Evolutionary conservation across 2,329 filamentous ascomycete species (phyloP).

Genomic region (Elsinoe arachidis): DNA sequence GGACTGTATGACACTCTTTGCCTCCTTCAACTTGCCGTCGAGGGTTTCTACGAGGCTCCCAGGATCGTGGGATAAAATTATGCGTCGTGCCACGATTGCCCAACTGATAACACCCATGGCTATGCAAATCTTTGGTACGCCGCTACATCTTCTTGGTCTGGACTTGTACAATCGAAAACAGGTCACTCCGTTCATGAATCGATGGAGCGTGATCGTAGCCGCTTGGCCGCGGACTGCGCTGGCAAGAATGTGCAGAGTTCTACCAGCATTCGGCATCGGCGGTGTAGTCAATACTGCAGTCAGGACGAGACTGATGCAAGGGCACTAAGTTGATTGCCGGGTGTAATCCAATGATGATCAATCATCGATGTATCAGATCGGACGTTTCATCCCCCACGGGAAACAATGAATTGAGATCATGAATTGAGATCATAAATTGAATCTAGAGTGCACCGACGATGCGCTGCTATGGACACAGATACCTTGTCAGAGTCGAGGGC

Average conservation of each 20-base stretch:
- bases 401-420: no score
- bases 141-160: slow-evolving; percentile 19
- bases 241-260: slow-evolving; percentile 18
- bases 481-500: background rate
- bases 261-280: slow-evolving; percentile 20
- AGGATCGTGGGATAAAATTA: slow-evolving; percentile 15
- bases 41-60: slow-evolving; percentile 17
- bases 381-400: no score
- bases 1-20: slow-evolving; percentile 19
- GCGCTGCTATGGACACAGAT: no score
- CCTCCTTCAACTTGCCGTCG: slow-evolving; percentile 19
- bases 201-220: slow-evolving; percentile 13
- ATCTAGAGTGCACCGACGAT: no score
- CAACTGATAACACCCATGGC: slow-evolving; percentile 18
- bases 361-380: no score
- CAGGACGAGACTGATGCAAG: background rate
- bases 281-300: slow-evolving; percentile 17
- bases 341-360: no score
- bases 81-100: slow-evolving; percentile 16
- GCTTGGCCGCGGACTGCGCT: slow-evolving; percentile 17
- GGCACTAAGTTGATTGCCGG: no score
- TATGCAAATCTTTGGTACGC: slow-evolving; percentile 19
- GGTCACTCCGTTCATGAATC: slow-evolving; percentile 9
- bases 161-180: slow-evolving; percentile 19
- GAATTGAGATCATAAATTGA: no score